These are phyloP conservation scores for Artemisia annua DNA, from an alignment of 129 eudicot species.

Conservation along the genomic window DNA sequence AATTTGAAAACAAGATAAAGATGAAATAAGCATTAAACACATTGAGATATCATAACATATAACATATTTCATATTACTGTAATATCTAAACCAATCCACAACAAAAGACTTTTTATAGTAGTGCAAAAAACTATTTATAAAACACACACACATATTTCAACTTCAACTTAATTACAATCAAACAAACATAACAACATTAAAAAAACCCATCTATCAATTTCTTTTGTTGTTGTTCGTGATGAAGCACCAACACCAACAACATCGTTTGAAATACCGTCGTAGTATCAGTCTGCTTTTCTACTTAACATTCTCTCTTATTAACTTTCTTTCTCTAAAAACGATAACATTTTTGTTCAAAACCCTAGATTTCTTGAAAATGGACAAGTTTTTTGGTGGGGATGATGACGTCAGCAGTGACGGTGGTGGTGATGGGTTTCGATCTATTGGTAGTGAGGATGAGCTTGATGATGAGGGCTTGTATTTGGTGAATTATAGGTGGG, in stretches of 20 bases:
- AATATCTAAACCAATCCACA: no score
- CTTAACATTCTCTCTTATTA: slow-evolving; percentile 42
- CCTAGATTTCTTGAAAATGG: slow-evolving; percentile 48
- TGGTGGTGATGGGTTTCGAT: slow-evolving; percentile 2
- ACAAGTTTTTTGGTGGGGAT: slow-evolving; percentile 35
- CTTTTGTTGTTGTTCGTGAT: slow-evolving; percentile 24
- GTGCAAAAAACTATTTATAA: no score
- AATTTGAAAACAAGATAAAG: no score
- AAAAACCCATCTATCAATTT: neutral
- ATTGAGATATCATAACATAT: no score
- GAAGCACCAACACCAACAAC: slow-evolving; percentile 41
- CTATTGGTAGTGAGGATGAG: slow-evolving; percentile 25
- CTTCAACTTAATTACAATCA: no score
- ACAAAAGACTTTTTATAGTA: no score
- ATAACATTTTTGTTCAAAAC: slow-evolving; percentile 42
- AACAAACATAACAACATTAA: no score
- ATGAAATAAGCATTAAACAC: no score
- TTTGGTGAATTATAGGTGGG: slow-evolving; percentile 50
- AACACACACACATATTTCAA: no score
- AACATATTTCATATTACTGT: no score
- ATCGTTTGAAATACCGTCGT: slow-evolving; percentile 36
- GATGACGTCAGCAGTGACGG: slow-evolving; percentile 21
- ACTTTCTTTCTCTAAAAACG: slow-evolving; percentile 43
- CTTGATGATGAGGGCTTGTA: slow-evolving; percentile 38
- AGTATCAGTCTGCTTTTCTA: slow-evolving; percentile 19